Evolutionary conservation across 805 yeast genomes (phyloP), one percentile per base, ranked within the genome.

Genomic region (Candida koratica): DNA sequence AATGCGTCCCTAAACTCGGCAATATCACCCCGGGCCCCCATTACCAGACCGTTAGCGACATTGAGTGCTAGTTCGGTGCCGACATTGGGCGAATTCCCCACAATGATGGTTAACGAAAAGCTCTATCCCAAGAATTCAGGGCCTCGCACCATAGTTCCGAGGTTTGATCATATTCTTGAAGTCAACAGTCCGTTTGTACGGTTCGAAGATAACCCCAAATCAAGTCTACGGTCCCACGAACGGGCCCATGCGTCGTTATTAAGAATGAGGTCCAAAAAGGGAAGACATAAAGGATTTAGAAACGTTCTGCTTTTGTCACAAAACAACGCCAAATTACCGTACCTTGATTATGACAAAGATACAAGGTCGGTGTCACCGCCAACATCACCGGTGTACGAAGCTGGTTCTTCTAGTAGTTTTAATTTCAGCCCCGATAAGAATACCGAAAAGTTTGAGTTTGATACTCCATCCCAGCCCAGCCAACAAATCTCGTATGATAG

Each of bases 241-340:
- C 61, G 84, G 45, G 84, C 85, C 0, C 79, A 77, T 47, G 84
- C 84, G 0, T 78, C 84, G 0, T 49, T 79, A 13, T 66, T 73
- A 38, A 61, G 86, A 53, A 79, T 79, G 69, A 66, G 72, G 39
- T 73, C 75, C 27, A 64, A 84, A 40, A 29, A 29, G 12, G 32
- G 32, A 5, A 58, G 84, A 36, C 71, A 71, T 52, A 71, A 77
- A 41, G 75, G 71, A 46, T 41, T 68, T 50, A 47, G 61, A 36
- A 58, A 55, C 33, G 46, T 54, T 6, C 56, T 47, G 52, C 42
- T 52, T 9, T 42, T 55, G 32, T 47, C 60, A 10, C 55, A 53
- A 18, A 49, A 44, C 20, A 45, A 41, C 28, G 34, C 44, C 13
- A 41, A 45, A 25, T 32, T 57, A 19, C 55, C 58, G 1, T 49